Percentiles rank a stretch among this genome's conserved stretches.
These are phyloP conservation scores for Serendipita indica DNA, from an alignment of 768 basidiomycete genomes.

Conservation along the genomic window DNA sequence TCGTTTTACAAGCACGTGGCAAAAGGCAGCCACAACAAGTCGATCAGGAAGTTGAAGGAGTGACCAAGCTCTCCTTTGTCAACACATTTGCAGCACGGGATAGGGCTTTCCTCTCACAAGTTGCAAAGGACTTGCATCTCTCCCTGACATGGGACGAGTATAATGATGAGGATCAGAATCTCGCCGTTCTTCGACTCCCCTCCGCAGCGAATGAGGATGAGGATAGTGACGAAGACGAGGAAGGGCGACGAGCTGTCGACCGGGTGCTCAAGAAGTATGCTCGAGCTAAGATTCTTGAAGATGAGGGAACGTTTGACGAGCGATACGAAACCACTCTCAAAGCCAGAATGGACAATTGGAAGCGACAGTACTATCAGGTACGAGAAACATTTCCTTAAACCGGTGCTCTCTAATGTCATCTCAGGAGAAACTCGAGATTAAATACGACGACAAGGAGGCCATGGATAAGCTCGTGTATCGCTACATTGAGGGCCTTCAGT, in stretches of 20 bases:
- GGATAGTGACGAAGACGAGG: slow-evolving; percentile 44
- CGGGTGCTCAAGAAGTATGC: slow-evolving; percentile 80
- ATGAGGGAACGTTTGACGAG: slow-evolving; percentile 64
- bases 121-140: slow-evolving; percentile 67
- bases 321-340: slow-evolving; percentile 55
- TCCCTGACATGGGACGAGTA: slow-evolving; percentile 86
- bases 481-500: slow-evolving; percentile 90
- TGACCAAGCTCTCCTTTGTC: slow-evolving; percentile 42
- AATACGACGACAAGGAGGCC: slow-evolving; percentile 45
- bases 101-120: slow-evolving; percentile 56
- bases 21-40: not conserved
- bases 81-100: slow-evolving; percentile 74
- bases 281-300: slow-evolving; percentile 61
- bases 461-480: slow-evolving; percentile 58
- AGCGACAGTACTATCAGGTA: slow-evolving; percentile 77
- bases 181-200: slow-evolving; percentile 56
- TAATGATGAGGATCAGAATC: slow-evolving; percentile 64
- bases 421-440: slow-evolving; percentile 78
- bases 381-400: not conserved
- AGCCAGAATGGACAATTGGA: slow-evolving; percentile 89
- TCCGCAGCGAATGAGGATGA: slow-evolving; percentile 23
- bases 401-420: slow-evolving; percentile 1
- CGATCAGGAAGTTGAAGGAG: slow-evolving; percentile 19
- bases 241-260: slow-evolving; percentile 57
- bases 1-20: slow-evolving; percentile 33